Conservation (phyloP, 345 rosid genomes). For the Eucalyptus erythrocorys region DNA sequence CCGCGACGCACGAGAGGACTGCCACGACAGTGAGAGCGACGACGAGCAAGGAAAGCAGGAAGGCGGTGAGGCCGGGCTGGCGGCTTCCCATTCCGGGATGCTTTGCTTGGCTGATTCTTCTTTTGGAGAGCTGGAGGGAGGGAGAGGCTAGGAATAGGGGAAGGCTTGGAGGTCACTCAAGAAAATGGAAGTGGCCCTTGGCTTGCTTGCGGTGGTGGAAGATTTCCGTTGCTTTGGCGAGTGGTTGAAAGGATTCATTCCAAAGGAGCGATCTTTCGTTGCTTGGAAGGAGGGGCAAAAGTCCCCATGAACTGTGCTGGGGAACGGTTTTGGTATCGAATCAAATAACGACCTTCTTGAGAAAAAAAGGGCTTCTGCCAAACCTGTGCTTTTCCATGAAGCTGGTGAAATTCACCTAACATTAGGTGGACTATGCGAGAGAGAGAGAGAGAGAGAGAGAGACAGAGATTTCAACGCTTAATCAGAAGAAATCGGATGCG, state of each 20-base stretch:
- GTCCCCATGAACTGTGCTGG: not conserved
- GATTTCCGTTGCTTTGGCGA: not conserved
- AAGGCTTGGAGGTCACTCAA: not conserved
- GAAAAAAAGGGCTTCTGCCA: not conserved
- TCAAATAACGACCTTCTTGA: not conserved
- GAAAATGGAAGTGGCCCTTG: not conserved
- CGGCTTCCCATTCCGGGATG: not conserved
- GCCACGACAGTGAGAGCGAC: slow-evolving; percentile 38
- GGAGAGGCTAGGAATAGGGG: not conserved
- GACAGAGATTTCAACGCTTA: not conserved
- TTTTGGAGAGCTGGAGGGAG: not conserved
- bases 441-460: not conserved
- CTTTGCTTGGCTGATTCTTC: not conserved
- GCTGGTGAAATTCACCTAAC: not conserved
- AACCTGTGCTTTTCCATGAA: not conserved
- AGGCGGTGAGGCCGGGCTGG: not conserved
- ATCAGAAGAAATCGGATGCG: not conserved
- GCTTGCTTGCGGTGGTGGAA: not conserved
- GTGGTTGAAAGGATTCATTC: not conserved
- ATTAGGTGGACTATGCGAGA: not conserved
- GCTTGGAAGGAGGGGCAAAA: not conserved
- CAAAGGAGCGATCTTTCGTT: not conserved
- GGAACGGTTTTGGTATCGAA: not conserved
- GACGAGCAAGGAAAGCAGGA: not conserved
- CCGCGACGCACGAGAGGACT: slow-evolving; percentile 38